Evolutionary conservation across 2,329 filamentous ascomycete genomes (phyloP).

Genomic region (Lachnellula subtilissima): DNA sequence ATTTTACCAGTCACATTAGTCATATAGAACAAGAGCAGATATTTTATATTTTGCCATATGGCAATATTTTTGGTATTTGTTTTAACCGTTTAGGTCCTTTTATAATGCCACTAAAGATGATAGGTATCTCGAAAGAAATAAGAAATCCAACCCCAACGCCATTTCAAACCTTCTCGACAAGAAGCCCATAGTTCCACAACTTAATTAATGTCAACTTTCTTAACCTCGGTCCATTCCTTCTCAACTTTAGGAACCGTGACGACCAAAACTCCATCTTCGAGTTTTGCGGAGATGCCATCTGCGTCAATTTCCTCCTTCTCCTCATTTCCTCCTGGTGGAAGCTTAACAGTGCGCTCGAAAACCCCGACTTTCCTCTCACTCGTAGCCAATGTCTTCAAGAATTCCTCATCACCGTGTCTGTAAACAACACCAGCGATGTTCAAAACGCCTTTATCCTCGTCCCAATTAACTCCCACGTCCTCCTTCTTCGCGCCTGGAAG

Average conservation of each 20-base stretch:
- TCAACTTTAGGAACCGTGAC: constrained; percentile 74
- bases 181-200: neutral
- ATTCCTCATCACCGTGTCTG: constrained; percentile 64
- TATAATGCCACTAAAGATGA: neutral
- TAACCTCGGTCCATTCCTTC: constrained; percentile 60
- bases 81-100: neutral
- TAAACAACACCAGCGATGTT: constrained; percentile 68
- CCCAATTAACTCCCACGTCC: constrained; percentile 72
- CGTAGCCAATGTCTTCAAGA: constrained; percentile 55
- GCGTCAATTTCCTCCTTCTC: constrained; percentile 60
- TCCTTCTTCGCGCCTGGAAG: constrained; percentile 76
- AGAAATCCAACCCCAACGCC: neutral
- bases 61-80: constrained; percentile 7
- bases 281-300: constrained; percentile 64
- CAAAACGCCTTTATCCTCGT: constrained; percentile 61
- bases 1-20: neutral
- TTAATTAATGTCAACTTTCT: constrained; percentile 52
- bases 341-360: constrained; percentile 65
- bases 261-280: constrained; percentile 73
- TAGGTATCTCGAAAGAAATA: neutral
- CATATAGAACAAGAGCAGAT: neutral
- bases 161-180: neutral
- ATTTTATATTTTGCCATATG: constrained; percentile 3
- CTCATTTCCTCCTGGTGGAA: constrained; percentile 48
- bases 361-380: constrained; percentile 68